phyloP scores from a whole-genome alignment of 305 asterid species.

The Rubia tinctorum region DNA sequence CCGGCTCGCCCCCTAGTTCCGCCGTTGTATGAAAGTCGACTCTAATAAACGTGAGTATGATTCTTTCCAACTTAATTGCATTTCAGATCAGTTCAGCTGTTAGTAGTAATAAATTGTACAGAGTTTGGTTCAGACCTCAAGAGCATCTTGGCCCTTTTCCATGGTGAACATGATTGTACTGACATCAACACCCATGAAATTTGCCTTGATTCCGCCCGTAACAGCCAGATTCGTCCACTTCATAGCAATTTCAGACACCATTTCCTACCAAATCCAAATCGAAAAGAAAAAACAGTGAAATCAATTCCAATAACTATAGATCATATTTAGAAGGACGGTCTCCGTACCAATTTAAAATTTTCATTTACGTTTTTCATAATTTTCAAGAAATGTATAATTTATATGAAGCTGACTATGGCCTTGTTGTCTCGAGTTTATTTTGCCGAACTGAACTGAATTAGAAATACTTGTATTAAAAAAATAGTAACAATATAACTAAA shows the following conservation, averaged over 20 bases:
- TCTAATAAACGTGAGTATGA: background rate
- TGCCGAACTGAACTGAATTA: too few species aligned
- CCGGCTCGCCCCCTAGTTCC: too few species aligned
- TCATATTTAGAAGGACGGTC: too few species aligned
- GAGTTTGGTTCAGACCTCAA: slow-evolving; percentile 45
- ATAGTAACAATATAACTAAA: too few species aligned
- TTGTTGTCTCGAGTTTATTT: too few species aligned
- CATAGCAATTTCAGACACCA: slow-evolving; percentile 61
- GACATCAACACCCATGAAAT: slow-evolving; percentile 66
- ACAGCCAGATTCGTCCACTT: slow-evolving; percentile 78
- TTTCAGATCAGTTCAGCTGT: background rate
- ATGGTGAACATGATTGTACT: slow-evolving; percentile 88
- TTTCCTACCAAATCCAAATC: slow-evolving; percentile 38
- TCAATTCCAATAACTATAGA: background rate
- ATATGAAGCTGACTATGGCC: too few species aligned
- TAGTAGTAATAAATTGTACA: too few species aligned
- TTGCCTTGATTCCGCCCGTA: slow-evolving; percentile 69
- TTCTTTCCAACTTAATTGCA: background rate
- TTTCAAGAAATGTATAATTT: too few species aligned
- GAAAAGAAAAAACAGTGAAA: background rate
- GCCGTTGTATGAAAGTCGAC: background rate
- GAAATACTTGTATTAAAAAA: too few species aligned
- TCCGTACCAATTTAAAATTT: too few species aligned
- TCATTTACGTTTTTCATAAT: too few species aligned
- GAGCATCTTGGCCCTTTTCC: slow-evolving; percentile 74